Base-by-base conservation (phyloP, 345 rosid species). In the Kernera saxatilis region DNA sequence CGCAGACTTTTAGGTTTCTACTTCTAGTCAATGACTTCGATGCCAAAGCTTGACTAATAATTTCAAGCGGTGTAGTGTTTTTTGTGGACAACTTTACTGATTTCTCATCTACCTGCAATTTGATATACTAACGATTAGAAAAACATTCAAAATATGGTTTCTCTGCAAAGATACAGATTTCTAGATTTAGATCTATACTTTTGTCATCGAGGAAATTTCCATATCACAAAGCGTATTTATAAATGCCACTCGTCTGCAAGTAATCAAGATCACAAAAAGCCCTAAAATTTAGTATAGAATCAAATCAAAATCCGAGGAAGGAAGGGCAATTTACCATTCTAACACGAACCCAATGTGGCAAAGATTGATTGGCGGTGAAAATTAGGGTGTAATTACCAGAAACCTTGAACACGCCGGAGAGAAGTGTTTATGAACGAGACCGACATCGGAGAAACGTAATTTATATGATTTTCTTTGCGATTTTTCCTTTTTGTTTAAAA, bases 81-180 rank as follows among this genome's bases (percentile, higher is more conserved):
- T 73, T 49, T 2, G 69, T 51, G 1, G 46, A 64, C 40, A 62
- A 43, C 0, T 70, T 58, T 7, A 35, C 73, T 36, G 70, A 15
- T 27, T 69, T 79, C 51, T 22, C n/a, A n/a, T n/a, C 77, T 33
- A 71, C 77, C 81, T 77, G 60, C 44, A 70, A 76, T 18, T 18
- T 17, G 9, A 25, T 5, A 39, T 3, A 40, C 26, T 14, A 46
- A 46, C 5, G 41, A 73, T 64, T 6, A 64, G 54, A 53, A 29
- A 29, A 19, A 37, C 3, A 59, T 6, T 18, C 22, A 50, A 59
- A 37, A 37, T 10, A 22, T 43, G 19, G 14, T 41, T 30, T 22
- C 9, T 51, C 9, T 8, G 17, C 50, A 59, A 50, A 45, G 27
- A 12, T 35, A 13, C 33, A 45, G 36, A 30, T 22, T 2, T 10